Conservation (phyloP, 805 yeast species). For the Wickerhamiella kurtzmanii region DNA sequence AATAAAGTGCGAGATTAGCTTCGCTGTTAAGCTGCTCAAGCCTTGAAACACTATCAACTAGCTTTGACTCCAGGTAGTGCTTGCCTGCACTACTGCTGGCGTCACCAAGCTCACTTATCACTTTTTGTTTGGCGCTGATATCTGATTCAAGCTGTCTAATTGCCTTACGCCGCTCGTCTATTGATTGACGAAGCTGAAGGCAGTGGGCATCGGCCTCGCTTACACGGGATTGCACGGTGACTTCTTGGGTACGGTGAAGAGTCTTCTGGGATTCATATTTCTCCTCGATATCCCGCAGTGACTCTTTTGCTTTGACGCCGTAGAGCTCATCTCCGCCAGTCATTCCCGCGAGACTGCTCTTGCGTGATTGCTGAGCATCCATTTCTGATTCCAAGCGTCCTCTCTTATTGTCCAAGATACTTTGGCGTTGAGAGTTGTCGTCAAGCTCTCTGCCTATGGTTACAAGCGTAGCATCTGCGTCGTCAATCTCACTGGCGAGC, state of each 20-base stretch:
- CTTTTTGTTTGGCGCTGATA: neutral
- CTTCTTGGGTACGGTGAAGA: constrained; percentile 24
- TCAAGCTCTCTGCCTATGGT: constrained; percentile 2
- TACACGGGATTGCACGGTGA: constrained; percentile 16
- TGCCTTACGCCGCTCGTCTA: constrained; percentile 4
- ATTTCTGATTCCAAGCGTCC: constrained; percentile 11
- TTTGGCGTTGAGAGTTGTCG: constrained; percentile 2
- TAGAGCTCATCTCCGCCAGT: neutral
- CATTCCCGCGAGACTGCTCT: neutral
- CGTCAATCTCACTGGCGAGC: constrained; percentile 1
- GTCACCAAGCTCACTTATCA: neutral
- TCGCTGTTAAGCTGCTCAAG: neutral
- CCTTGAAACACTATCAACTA: neutral
- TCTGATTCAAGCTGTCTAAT: constrained; percentile 4
- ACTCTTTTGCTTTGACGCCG: neutral
- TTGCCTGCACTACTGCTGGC: neutral
- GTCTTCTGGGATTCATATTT: constrained; percentile 11
- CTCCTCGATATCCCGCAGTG: neutral
- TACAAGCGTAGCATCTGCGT: constrained; percentile 28
- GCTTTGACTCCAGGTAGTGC: neutral
- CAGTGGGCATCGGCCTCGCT: constrained; percentile 19
- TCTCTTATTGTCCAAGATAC: constrained; percentile 6
- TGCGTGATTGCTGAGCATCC: constrained; percentile 7
- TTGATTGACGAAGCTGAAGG: constrained; percentile 17
- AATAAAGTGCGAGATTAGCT: neutral